Evolutionary conservation across 2,329 filamentous ascomycete species (phyloP), one percentile per base, ranked within the genome.

Genomic region (Pseudogymnoascus sp.): DNA sequence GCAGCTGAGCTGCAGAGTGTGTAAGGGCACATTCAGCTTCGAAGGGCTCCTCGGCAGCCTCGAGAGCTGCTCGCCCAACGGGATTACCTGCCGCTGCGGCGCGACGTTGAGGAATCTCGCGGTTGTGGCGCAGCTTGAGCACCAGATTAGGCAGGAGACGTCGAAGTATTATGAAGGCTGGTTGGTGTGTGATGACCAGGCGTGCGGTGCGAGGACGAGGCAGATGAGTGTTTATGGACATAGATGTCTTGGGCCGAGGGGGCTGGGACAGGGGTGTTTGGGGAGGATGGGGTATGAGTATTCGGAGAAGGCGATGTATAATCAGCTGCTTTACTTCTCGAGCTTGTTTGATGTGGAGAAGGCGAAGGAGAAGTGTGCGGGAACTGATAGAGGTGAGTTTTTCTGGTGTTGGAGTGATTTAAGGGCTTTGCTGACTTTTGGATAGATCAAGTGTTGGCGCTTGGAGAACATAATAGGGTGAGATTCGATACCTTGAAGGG

Each of bases 141-240:
- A 85, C 61, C 88, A 93, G 64, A 87, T 97, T 67, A 88, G 94
- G 58, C 78, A 82, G 35, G 85, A 92, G 68, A 90, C 91, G 5
- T 82, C 89, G 8, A 84, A 84, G 58, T 99, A 99, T 80, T 97
- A 99, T 75, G 90, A 96, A 71, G 92, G 87, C 64, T 95, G 91
- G 87, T 84, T 99, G 5, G 81, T 91, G 39, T 99, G 94, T 74
- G 90, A 96, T 73, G 94, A 99, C 74, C 79, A 90, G 1, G 86
- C 90, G 35, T 99, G 94, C 74, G 89, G 88, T 29, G 89, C 87
- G 71, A 88, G 91, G 62, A 97, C 94, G 2, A 84, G 93, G 58
- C 91, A 96, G 73, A 92, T 97, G 80, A 90, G 86, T 69, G 94
- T 99, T 39, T 96, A 96, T 73, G 94, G 94, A 51, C 86, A 89